Evolutionary conservation across 768 basidiomycete species (phyloP), one percentile per base, ranked within the genome.

Genomic region (Rhizopogon salebrosus): DNA sequence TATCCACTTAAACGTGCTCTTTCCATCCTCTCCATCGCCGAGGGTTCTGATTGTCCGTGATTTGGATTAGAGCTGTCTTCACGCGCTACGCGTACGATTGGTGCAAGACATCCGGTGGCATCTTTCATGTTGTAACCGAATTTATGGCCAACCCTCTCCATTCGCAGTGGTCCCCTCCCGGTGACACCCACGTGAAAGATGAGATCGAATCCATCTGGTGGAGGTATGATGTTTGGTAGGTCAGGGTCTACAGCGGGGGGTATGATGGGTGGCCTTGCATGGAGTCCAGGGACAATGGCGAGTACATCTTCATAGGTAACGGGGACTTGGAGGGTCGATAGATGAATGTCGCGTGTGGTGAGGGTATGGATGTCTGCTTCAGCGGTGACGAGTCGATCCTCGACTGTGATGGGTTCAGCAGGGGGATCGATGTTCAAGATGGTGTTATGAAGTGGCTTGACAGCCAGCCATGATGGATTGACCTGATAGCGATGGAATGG

Each of bases 401-500:
- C 66, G 24, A 64, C 41, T 39, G 31, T 24, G 11, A 52, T 55
- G 31, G 67, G 57, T 26, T 62, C 64, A 27, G 60, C 54, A 23
- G 69, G 59, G 8, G 69, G 60, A 57, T 80, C 74, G 24, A 74
- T 67, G 23, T 64, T 68, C 8, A 86, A 67, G 53, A 79, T 59
- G 38, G 72, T 69, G 63, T 87, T 80, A 60, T 86, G 82, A 20
- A 89, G 72, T 9, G 80, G 74, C 55, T 78, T 70, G 10, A 83
- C 84, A 31, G 85, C 85, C 6, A 84, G 72, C 86, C 87, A 88
- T 20, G 86, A 87, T 2, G 87, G 86, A 60, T 88, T 88, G 51
- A 75, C 74, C 48, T 70, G 60, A 59, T 78, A 79, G 18, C 79
- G 76, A 48, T 73, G 66, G 64, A 82, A 84, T 24, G 84, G 82